Base-by-base conservation (phyloP, 2,329 filamentous ascomycete genomes). In the Capronia americana region DNA sequence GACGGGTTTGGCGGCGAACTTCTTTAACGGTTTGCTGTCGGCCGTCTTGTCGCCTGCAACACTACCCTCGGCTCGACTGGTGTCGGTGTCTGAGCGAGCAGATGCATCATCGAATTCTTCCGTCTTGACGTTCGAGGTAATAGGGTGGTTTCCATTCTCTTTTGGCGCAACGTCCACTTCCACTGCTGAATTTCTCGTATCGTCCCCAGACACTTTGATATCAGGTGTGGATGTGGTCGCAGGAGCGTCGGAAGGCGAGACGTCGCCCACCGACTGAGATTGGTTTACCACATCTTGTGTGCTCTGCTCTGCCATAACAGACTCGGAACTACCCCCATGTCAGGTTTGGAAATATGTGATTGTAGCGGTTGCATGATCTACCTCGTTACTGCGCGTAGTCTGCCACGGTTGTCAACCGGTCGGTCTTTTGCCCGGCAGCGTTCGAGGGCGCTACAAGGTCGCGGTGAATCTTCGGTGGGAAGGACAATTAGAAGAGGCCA, bases 241-340 rank as follows among this genome's bases (percentile, higher is more conserved):
- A 88, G 84, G 82, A 81, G 83, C 86, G 86, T 87, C 87, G 85
- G 86, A 86, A 82, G 85, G 84, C 83, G 83, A 83, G 77, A 80
- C 78, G 78, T 83, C 85, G 84, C 85, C 85, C 81, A 86, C 83
- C 86, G 87, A 89, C 87, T 84, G 83, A 83, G 85, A 83, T 85
- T 87, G 83, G 83, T 87, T 87, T 88, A 89, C 87, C 87, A 88
- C 87, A 89, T 89, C 84, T 81, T 87, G 86, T 85, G 81, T 83
- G 77, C 81, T 85, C 85, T 87, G 85, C 86, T 88, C 87, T 88
- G 87, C 87, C 87, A 89, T 89, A 88, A 89, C 87, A 89, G 86
- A 82, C 78, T 81, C 79, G 79, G 81, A 78, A 78, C 79, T 51
- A 51, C 20, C 3, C 20, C 24, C 17, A 44, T 23, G 48, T 51